Conservation (phyloP, 129 eudicot species). For the Smallanthus sonchifolius region DNA sequence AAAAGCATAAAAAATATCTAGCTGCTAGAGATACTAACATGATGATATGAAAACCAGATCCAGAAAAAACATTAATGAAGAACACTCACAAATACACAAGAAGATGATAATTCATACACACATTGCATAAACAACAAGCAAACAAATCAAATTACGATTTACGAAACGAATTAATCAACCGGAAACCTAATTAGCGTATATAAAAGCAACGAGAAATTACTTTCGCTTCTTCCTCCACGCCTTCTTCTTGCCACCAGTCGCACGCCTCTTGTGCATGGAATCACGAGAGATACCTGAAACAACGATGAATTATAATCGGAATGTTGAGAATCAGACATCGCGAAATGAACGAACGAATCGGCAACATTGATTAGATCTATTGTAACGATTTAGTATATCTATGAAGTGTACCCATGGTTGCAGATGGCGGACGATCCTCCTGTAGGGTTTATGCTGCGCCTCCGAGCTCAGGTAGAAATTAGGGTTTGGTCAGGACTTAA, state of each 20-base stretch:
- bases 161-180: background rate
- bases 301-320: background rate
- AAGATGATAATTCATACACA: background rate
- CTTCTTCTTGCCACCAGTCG: constrained; percentile 93
- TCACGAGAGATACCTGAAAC: constrained; percentile 79
- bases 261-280: constrained; percentile 91
- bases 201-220: constrained; percentile 30
- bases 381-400: background rate
- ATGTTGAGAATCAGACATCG: background rate
- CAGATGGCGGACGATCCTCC: constrained; percentile 4
- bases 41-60: background rate
- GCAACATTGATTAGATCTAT: background rate
- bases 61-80: background rate
- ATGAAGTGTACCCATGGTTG: constrained; percentile 25
- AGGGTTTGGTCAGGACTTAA: constrained; percentile 16
- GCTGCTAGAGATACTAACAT: background rate
- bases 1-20: background rate
- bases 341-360: background rate
- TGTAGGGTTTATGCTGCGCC: constrained; percentile 23
- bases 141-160: too few relatives aligned
- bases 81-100: too few relatives aligned
- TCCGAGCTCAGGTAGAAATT: background rate
- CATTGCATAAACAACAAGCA: background rate
- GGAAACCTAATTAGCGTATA: background rate
- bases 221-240: constrained; percentile 97